phyloP scores from a whole-genome alignment of 2,329 filamentous ascomycete species.

The Fusarium keratoplasticum region DNA sequence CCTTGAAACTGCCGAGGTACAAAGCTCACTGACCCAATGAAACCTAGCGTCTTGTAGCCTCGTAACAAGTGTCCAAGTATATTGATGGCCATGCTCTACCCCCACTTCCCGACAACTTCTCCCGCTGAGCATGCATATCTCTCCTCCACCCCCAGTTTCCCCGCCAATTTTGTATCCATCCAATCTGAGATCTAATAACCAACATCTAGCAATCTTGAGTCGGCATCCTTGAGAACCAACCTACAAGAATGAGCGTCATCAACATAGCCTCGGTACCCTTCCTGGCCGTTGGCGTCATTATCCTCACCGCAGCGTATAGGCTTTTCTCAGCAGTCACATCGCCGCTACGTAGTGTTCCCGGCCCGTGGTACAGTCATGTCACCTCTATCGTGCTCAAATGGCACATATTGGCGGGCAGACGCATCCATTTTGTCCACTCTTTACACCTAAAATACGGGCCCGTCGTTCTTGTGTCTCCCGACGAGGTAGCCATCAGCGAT shows the following conservation, averaged over 20 bases:
- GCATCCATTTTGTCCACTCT: conserved; percentile 20
- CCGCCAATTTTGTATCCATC: not conserved
- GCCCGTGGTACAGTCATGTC: conserved; percentile 18
- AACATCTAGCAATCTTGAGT: not conserved
- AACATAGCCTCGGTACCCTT: not conserved
- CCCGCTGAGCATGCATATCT: not conserved
- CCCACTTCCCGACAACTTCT: not conserved
- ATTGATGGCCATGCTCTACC: not conserved
- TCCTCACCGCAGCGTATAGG: not conserved
- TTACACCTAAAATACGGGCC: conserved; percentile 7
- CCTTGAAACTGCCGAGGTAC: not conserved
- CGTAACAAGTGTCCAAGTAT: not conserved
- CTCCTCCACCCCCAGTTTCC: not conserved
- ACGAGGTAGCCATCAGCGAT: conserved; percentile 17
- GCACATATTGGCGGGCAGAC: not conserved
- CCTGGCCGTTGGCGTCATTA: not conserved
- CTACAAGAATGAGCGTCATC: not conserved
- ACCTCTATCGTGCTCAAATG: conserved; percentile 15
- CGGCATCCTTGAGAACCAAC: not conserved
- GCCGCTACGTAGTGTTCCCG: not conserved
- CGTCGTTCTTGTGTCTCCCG: conserved; percentile 7
- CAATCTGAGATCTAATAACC: not conserved
- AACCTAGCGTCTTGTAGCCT: not conserved
- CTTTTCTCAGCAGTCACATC: not conserved
- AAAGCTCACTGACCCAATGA: not conserved